These are phyloP conservation scores for Gastrodia elata DNA, from an alignment of 106 monocot genomes.

Conservation along the genomic window DNA sequence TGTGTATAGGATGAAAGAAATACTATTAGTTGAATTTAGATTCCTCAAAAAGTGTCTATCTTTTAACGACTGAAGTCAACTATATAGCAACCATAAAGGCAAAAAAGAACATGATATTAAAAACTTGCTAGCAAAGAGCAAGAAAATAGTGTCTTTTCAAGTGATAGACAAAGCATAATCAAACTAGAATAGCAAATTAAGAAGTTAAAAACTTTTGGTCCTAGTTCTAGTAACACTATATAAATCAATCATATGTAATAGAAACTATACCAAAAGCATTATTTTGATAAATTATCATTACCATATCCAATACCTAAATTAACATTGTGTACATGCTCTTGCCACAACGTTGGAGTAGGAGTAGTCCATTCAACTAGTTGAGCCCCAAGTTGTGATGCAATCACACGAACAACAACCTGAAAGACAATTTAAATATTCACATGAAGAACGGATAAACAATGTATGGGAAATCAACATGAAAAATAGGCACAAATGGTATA, in stretches of 20 bases:
- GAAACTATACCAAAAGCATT: not conserved
- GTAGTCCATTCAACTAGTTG: constrained; percentile 87
- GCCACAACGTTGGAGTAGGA: constrained; percentile 91
- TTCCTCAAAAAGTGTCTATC: too few species aligned
- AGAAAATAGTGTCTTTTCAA: too few species aligned
- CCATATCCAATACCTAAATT: constrained; percentile 39
- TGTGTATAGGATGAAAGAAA: too few species aligned
- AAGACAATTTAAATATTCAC: constrained; percentile 11
- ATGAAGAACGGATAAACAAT: not conserved
- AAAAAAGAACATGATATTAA: too few species aligned
- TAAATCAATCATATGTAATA: not conserved
- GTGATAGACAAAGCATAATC: too few species aligned
- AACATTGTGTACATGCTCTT: constrained; percentile 76
- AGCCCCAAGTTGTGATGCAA: constrained; percentile 69
- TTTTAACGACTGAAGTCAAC: too few species aligned
- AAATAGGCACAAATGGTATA: not conserved
- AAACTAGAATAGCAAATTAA: not conserved
- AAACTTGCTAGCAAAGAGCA: too few species aligned
- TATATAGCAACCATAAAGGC: too few species aligned
- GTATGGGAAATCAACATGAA: not conserved
- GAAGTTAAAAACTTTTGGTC: not conserved
- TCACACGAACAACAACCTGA: constrained; percentile 54
- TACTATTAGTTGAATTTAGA: too few species aligned
- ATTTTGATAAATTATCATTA: not conserved
- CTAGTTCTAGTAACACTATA: not conserved